Conservation (phyloP, 768 basidiomycete species). For the Suillus hirtellus region DNA sequence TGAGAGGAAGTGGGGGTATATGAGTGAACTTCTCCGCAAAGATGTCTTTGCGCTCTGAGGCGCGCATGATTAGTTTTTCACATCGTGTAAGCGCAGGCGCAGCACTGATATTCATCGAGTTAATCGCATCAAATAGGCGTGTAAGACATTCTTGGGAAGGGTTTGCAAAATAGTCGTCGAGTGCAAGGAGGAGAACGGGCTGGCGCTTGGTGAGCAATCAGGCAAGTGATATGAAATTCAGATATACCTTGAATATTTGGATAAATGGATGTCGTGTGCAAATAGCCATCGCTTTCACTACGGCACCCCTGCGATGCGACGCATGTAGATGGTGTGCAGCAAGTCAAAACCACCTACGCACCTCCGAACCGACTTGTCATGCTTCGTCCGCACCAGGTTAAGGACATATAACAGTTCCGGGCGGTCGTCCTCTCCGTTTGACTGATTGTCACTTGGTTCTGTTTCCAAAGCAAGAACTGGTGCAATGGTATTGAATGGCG, state of each 20-base stretch:
- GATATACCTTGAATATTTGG: slow-evolving; percentile 87
- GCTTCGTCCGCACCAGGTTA: slow-evolving; percentile 89
- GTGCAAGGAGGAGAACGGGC: slow-evolving; percentile 91
- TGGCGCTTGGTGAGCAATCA: slow-evolving; percentile 32
- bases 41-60: slow-evolving; percentile 88
- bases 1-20: slow-evolving; percentile 18
- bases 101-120: slow-evolving; percentile 83
- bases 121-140: slow-evolving; percentile 89
- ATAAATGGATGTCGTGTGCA: slow-evolving; percentile 93
- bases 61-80: slow-evolving; percentile 89
- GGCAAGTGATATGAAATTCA: slow-evolving; percentile 10
- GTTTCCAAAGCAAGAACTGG: slow-evolving; percentile 78
- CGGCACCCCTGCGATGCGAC: slow-evolving; percentile 67
- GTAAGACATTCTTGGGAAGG: slow-evolving; percentile 91
- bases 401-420: slow-evolving; percentile 79
- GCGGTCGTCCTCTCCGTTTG: slow-evolving; percentile 27
- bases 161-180: slow-evolving; percentile 91
- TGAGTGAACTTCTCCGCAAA: slow-evolving; percentile 77
- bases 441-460: slow-evolving; percentile 31
- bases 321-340: neutral
- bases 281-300: slow-evolving; percentile 93
- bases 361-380: slow-evolving; percentile 82
- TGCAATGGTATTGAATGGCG: slow-evolving; percentile 81
- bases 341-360: slow-evolving; percentile 33
- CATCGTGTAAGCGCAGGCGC: slow-evolving; percentile 75